Base-by-base conservation (phyloP, 176 grass and related monocot species). In the Zoysia japonica region DNA sequence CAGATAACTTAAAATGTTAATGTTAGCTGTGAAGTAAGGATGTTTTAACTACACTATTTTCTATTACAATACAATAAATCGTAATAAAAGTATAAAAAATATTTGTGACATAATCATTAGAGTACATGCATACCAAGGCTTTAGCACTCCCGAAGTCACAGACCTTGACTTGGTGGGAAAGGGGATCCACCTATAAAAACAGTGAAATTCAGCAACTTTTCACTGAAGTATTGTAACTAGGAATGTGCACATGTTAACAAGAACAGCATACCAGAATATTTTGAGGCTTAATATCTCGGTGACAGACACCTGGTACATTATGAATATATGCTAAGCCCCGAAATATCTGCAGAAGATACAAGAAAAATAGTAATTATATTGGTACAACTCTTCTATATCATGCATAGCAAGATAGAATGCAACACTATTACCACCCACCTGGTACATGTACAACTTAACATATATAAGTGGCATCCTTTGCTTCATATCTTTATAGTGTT, bases 131-230 rank as follows among this genome's bases (percentile, higher is more conserved):
- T 90, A 92, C 89, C 87, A 96, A 68, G 36, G 80, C 64, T 90
- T 96, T 96, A 10, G 93, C 93, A 75, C 89, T 96, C 48, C 93
- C 93, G 44, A 96, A 92, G 80, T 96, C 89, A 57, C 89, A 96
- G 48, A 96, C 78, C 93, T 96, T 96, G 61, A 96, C 87, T 92
- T 96, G 87, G 67, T 96, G 93, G 57, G 93, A 88, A 51, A 95
- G 89, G 41, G 89, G 93, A 66, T 96, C 89, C 51, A 96, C 93
- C 89, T 96, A 84, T 37, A 45, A 42, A 78, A 70, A 51, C 55
- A 78, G 15, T 51, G 0, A 61, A 51, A 59, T 40, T n/a, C 10
- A 70, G 20, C 50, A 17, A 74, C 47, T 61, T 47, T 13, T 57
- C 53, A 52, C 12, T 65, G 5, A 50, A 19, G 10, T 12, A 66